These are phyloP conservation scores for Stropharia rugosoannulata DNA, from an alignment of 768 basidiomycete genomes.

Conservation along the genomic window DNA sequence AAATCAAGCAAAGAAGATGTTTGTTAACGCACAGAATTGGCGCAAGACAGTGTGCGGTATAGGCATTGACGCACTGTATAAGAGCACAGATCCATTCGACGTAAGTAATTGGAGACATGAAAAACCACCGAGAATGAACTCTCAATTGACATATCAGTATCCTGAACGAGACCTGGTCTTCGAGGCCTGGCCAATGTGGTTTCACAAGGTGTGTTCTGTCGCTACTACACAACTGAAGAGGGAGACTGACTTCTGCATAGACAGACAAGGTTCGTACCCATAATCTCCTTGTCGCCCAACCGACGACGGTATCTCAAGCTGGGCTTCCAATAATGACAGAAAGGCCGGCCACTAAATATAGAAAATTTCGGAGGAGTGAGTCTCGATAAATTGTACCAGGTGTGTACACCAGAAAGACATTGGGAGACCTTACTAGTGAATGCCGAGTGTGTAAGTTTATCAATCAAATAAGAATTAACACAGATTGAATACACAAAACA, in stretches of 20 bases:
- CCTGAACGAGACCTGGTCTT: conserved; percentile 69
- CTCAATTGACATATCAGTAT: conserved; percentile 41
- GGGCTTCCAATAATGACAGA: conserved; percentile 29
- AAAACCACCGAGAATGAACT: not conserved
- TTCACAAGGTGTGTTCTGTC: conserved; percentile 58
- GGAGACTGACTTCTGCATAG: conserved; percentile 26
- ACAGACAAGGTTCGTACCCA: conserved; percentile 61
- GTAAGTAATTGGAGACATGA: conserved; percentile 37
- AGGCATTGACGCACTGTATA: conserved; percentile 66
- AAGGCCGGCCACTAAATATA: conserved; percentile 72
- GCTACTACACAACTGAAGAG: not conserved
- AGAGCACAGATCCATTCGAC: conserved; percentile 65
- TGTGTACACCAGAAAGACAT: conserved; percentile 57
- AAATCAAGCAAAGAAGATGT: conserved; percentile 60
- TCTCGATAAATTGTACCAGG: conserved; percentile 53
- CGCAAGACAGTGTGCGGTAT: conserved; percentile 59
- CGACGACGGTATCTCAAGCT: no score
- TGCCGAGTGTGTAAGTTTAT: conserved; percentile 47
- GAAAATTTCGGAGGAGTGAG: conserved; percentile 63
- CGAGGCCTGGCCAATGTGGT: conserved; percentile 78
- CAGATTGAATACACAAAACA: not conserved
- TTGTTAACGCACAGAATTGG: conserved; percentile 68
- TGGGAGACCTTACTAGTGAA: conserved; percentile 67
- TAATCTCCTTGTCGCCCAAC: not conserved
- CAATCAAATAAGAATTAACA: not conserved